A percentile compares a stretch with the other conserved stretches of the same genome.
Evolutionary conservation across 345 rosid genomes (phyloP).

Genomic region (Rubroshorea leprosula): DNA sequence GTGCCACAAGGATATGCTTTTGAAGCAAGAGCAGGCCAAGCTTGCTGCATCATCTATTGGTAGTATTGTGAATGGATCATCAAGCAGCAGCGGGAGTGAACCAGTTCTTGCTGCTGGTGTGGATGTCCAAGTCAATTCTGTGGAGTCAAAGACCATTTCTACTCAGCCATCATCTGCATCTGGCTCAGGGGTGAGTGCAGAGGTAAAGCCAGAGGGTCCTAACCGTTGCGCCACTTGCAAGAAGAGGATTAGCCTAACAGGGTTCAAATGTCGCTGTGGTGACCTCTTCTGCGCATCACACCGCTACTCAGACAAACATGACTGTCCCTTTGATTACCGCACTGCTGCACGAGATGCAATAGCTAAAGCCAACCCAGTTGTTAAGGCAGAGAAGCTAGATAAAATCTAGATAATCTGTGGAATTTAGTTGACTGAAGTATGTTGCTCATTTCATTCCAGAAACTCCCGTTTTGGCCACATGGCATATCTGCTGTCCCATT

Average conservation of each 20-base stretch:
- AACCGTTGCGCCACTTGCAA: conserved; percentile 67
- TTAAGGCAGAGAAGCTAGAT: conserved; percentile 91
- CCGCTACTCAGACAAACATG: conserved; percentile 82
- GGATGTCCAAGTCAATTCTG: conserved; percentile 32
- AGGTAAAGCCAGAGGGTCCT: conserved; percentile 67
- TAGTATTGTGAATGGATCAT: conserved; percentile 46
- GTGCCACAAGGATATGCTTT: conserved; percentile 71
- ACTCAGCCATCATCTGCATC: conserved; percentile 34
- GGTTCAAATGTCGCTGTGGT: conserved; percentile 81
- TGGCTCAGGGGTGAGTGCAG: conserved; percentile 25
- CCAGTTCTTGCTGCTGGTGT: conserved; percentile 33
- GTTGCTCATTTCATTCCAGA: conserved; percentile 23
- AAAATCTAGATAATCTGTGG: conserved; percentile 43
- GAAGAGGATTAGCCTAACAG: conserved; percentile 77
- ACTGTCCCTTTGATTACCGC: conserved; percentile 71
- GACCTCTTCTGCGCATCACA: conserved; percentile 70
- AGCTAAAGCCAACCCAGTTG: conserved; percentile 80
- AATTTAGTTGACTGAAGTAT: conserved; percentile 16
- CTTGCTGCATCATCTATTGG: conserved; percentile 66
- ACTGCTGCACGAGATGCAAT: conserved; percentile 78
- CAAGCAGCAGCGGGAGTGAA: conserved; percentile 32
- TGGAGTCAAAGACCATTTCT: conserved; percentile 37
- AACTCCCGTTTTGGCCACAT: conserved; percentile 26
- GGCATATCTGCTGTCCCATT: conserved; percentile 33
- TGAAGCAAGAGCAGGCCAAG: conserved; percentile 74